Conservation (phyloP, 108 stramenopile genomes). For the Cylindrotheca fusiformis region DNA sequence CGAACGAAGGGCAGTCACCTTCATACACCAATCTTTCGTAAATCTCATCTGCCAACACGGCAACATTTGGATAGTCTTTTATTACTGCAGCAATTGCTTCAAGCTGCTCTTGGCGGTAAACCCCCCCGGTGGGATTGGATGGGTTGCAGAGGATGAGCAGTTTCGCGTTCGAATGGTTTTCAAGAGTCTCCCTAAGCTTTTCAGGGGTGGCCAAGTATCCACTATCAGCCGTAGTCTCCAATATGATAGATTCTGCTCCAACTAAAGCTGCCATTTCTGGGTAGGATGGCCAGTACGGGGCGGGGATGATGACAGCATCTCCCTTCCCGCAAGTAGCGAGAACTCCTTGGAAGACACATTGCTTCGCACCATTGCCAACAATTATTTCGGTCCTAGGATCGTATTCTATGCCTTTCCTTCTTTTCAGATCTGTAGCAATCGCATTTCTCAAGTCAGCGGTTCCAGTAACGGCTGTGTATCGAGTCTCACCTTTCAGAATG, state of each 20-base stretch:
- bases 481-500: constrained; percentile 64
- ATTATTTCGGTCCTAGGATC: constrained; percentile 82
- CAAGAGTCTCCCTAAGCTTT: constrained; percentile 57
- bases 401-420: constrained; percentile 84
- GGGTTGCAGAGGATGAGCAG: constrained; percentile 96
- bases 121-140: constrained; percentile 94
- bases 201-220: constrained; percentile 82
- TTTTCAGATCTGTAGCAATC: constrained; percentile 80
- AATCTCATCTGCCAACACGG: constrained; percentile 93
- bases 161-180: constrained; percentile 63
- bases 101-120: constrained; percentile 61
- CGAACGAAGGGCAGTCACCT: constrained; percentile 79
- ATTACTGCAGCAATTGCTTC: constrained; percentile 69
- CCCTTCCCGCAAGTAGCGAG: constrained; percentile 84
- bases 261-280: constrained; percentile 92
- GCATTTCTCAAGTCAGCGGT: constrained; percentile 79
- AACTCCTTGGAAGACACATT: constrained; percentile 90
- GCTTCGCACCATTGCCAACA: constrained; percentile 96
- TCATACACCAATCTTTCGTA: constrained; percentile 95
- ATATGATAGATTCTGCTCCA: constrained; percentile 84
- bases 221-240: constrained; percentile 78
- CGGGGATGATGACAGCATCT: constrained; percentile 91
- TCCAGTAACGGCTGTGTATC: constrained; percentile 95
- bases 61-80: constrained; percentile 64
- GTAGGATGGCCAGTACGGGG: constrained; percentile 97